Conservation (phyloP, 2,329 filamentous ascomycete species). For the Aspergillus hiratsukae region DNA sequence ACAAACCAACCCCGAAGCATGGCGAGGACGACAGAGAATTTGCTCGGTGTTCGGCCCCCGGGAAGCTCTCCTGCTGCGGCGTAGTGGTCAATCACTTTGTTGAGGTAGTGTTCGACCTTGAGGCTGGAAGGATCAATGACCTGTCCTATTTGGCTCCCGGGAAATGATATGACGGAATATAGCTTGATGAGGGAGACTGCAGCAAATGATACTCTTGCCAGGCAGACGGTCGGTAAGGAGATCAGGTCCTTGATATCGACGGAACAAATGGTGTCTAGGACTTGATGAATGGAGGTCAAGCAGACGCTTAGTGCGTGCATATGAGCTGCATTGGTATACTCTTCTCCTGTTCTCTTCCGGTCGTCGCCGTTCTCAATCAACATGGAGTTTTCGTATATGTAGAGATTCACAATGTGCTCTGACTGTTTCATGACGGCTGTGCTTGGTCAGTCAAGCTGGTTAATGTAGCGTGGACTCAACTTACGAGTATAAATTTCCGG, state of each 20-base stretch:
- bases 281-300: slow-evolving; percentile 60
- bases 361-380: slow-evolving; percentile 57
- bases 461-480: slow-evolving; percentile 17
- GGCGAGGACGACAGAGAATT: slow-evolving; percentile 65
- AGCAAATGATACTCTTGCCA: slow-evolving; percentile 68
- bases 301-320: slow-evolving; percentile 65
- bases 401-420: slow-evolving; percentile 63
- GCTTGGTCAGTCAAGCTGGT: slow-evolving; percentile 5
- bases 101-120: slow-evolving; percentile 62
- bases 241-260: slow-evolving; percentile 58
- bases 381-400: slow-evolving; percentile 72
- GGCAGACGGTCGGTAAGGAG: slow-evolving; percentile 64
- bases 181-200: slow-evolving; percentile 70
- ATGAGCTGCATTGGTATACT: slow-evolving; percentile 52
- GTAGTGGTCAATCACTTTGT: slow-evolving; percentile 66
- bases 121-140: slow-evolving; percentile 66
- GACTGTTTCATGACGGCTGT: slow-evolving; percentile 59
- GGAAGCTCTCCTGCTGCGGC: slow-evolving; percentile 59
- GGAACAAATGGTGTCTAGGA: slow-evolving; percentile 61
- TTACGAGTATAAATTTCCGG: slow-evolving; percentile 53
- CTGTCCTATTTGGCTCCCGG: slow-evolving; percentile 62
- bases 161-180: slow-evolving; percentile 61
- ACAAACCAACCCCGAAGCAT: slow-evolving; percentile 68
- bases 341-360: slow-evolving; percentile 14
- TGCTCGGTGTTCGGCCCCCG: slow-evolving; percentile 61